Percentiles rank a stretch among this genome's conserved stretches.
Evolutionary conservation across 306 rosid genomes (phyloP).

Genomic region (Cucumis sativus): Cucumber_9930_V3 NC_026659.2:23598001-23598500

Average conservation of each 20-base stretch:
- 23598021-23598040: too few species aligned
- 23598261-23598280: slow-evolving; percentile 96
- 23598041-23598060: too few species aligned
- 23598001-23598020: not conserved
- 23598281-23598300: slow-evolving; percentile 97
- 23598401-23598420: slow-evolving; percentile 11
- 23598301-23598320: slow-evolving; percentile 98
- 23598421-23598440: slow-evolving; percentile 74
- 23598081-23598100: not conserved
- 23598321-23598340: slow-evolving; percentile 45
- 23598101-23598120: not conserved
- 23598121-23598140: slow-evolving; percentile 58
- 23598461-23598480: slow-evolving; percentile 85
- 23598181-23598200: slow-evolving; percentile 91
- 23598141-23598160: slow-evolving; percentile 76
- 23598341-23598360: slow-evolving; percentile 17
- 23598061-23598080: not conserved
- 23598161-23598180: slow-evolving; percentile 95
- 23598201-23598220: slow-evolving; percentile 87
- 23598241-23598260: slow-evolving; percentile 98
- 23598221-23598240: slow-evolving; percentile 95
- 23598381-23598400: not conserved
- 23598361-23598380: not conserved
- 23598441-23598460: slow-evolving; percentile 68
- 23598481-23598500: slow-evolving; percentile 85